Conservation (phyloP, 352 stramenopile genomes). For the Pythium rishiriense region DNA sequence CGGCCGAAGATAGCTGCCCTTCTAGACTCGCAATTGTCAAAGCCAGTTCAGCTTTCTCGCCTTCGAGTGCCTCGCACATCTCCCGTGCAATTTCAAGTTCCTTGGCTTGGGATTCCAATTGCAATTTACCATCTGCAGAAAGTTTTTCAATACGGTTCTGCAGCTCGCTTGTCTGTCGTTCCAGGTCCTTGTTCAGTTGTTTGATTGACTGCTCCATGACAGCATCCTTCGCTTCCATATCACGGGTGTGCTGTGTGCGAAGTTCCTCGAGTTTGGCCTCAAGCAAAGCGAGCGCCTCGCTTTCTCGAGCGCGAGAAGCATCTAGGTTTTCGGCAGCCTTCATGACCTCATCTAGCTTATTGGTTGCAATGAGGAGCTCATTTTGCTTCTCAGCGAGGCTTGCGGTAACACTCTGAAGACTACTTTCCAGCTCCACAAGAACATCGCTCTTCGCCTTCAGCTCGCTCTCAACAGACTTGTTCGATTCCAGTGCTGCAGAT, state of each 20-base stretch:
- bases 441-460: not conserved
- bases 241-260: not conserved
- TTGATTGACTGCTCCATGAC: not conserved
- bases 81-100: not conserved
- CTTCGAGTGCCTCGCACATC: not conserved
- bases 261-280: not conserved
- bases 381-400: not conserved
- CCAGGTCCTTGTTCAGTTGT: not conserved
- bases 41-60: constrained; percentile 11
- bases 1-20: not conserved
- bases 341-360: not conserved
- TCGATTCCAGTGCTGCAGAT: not conserved
- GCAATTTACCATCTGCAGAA: not conserved
- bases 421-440: not conserved
- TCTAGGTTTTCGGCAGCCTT: not conserved
- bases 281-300: not conserved
- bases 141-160: not conserved
- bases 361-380: not conserved
- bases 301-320: not conserved
- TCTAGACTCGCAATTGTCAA: constrained; percentile 3
- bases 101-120: not conserved
- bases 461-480: not conserved
- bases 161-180: not conserved
- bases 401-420: not conserved
- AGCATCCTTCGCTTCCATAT: constrained; percentile 5